These are phyloP conservation scores for Thelonectria rubi DNA, from an alignment of 2,329 filamentous ascomycete genomes.

Conservation along the genomic window DNA sequence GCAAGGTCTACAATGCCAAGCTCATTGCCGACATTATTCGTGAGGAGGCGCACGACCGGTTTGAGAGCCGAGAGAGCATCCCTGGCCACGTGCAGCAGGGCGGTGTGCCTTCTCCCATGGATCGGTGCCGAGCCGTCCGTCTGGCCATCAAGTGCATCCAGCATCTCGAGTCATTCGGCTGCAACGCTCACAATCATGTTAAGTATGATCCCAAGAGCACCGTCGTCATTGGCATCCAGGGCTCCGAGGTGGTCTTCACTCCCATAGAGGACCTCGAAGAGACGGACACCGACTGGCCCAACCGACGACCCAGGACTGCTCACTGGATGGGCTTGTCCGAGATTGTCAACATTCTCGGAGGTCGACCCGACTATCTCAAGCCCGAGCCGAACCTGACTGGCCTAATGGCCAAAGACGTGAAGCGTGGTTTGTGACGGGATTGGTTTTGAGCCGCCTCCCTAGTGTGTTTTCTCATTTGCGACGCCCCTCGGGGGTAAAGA, in stretches of 20 bases:
- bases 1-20: constrained; percentile 88
- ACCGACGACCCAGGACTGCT: constrained; percentile 82
- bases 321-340: constrained; percentile 86
- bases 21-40: constrained; percentile 96
- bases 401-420: constrained; percentile 66
- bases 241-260: constrained; percentile 87
- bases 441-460: constrained; percentile 21
- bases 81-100: constrained; percentile 96
- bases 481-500: not conserved
- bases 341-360: constrained; percentile 85
- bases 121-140: constrained; percentile 89
- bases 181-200: constrained; percentile 72
- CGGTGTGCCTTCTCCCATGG: constrained; percentile 93
- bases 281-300: constrained; percentile 91
- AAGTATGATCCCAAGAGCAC: constrained; percentile 77
- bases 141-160: constrained; percentile 95
- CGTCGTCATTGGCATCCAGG: constrained; percentile 90
- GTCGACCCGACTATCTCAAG: constrained; percentile 65
- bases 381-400: constrained; percentile 63
- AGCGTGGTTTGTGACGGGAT: constrained; percentile 56
- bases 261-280: constrained; percentile 83
- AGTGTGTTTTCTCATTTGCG: constrained; percentile 8
- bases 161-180: constrained; percentile 82
- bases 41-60: constrained; percentile 89
- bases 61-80: constrained; percentile 91